A percentile compares a stretch with the other conserved stretches of the same genome.
These are phyloP conservation scores for Passiflora organensis DNA, from an alignment of 345 rosid species.

Conservation along the genomic window DNA sequence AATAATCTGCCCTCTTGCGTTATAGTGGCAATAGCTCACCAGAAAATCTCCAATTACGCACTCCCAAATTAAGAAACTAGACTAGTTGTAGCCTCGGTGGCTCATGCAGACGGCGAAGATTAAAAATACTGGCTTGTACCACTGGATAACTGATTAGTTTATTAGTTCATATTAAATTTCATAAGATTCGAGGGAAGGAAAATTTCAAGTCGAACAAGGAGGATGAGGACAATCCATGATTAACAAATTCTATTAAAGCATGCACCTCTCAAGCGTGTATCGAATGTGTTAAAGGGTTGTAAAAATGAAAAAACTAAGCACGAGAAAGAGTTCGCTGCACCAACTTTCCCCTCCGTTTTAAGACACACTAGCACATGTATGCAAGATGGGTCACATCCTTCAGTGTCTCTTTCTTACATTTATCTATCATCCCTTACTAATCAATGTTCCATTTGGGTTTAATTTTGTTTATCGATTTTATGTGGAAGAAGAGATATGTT, in stretches of 20 bases:
- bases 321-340: constrained; percentile 37
- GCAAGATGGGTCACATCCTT: constrained; percentile 13
- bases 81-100: not conserved
- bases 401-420: constrained; percentile 6
- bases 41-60: no score
- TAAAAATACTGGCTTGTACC: constrained; percentile 24
- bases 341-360: constrained; percentile 19
- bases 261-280: constrained; percentile 18
- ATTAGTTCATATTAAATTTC: constrained; percentile 10
- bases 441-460: not conserved
- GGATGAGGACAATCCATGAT: constrained; percentile 21
- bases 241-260: constrained; percentile 20
- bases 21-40: no score
- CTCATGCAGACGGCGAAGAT: not conserved
- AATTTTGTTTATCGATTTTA: no score
- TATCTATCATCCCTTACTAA: not conserved
- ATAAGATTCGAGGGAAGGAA: constrained; percentile 4
- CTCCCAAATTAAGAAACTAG: not conserved
- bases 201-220: constrained; percentile 16
- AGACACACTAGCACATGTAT: no score
- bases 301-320: constrained; percentile 10
- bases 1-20: no score
- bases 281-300: constrained; percentile 17
- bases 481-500: no score
- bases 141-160: constrained; percentile 4